phyloP scores from a whole-genome alignment of 345 rosid species.

The Eucalyptus cloeziana region DNA sequence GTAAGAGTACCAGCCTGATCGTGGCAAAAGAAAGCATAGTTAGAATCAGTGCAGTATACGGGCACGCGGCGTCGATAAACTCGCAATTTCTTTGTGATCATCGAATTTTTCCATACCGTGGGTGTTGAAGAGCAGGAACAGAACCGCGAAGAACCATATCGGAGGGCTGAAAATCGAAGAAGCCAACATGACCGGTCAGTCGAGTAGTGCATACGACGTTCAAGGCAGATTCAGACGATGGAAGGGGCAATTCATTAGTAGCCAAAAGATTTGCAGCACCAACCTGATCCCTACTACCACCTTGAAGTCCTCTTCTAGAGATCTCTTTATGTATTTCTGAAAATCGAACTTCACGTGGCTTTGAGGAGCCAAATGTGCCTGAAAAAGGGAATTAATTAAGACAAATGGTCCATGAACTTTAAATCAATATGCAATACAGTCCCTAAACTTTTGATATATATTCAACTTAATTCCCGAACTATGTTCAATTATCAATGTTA shows the following conservation, averaged over 20 bases:
- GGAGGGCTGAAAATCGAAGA: conserved; percentile 38
- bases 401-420: not conserved
- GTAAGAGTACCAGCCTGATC: conserved; percentile 60
- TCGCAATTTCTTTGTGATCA: not conserved
- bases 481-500: not conserved
- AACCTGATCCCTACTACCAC: conserved; percentile 83
- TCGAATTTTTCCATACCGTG: conserved; percentile 31
- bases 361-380: conserved; percentile 90
- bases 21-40: not conserved
- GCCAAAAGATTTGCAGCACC: not conserved
- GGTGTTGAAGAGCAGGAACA: conserved; percentile 58
- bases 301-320: conserved; percentile 85
- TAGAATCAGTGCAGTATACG: not conserved
- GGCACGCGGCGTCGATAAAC: not conserved
- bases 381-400: not conserved
- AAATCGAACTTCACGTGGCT: conserved; percentile 57
- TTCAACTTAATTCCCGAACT: not conserved
- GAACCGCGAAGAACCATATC: conserved; percentile 70
- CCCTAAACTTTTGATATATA: fast-evolving
- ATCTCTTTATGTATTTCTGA: conserved; percentile 75
- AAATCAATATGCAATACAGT: no score
- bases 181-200: not conserved
- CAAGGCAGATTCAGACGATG: not conserved
- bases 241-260: not conserved
- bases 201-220: not conserved